Conservation (phyloP, 208 protist species). For the Crithidia thermophila region DNA sequence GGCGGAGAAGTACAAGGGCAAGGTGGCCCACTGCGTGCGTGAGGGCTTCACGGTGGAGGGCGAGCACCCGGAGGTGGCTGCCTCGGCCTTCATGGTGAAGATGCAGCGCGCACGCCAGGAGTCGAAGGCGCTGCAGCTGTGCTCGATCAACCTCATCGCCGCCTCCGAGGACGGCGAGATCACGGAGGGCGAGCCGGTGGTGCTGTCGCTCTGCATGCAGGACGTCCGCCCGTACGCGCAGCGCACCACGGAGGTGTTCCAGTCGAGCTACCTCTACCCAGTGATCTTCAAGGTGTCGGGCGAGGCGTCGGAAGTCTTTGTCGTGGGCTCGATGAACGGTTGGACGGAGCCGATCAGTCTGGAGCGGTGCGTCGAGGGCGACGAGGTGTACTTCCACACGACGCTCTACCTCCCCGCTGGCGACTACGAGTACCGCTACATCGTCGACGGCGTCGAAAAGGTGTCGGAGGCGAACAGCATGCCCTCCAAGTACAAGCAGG, state of each 20-base stretch:
- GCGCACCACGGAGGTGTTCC: slow-evolving; percentile 83
- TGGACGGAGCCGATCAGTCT: slow-evolving; percentile 92
- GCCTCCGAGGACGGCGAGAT: slow-evolving; percentile 60
- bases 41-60: slow-evolving; percentile 92
- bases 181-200: slow-evolving; percentile 82
- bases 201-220: slow-evolving; percentile 90
- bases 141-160: slow-evolving; percentile 75
- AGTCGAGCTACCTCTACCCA: slow-evolving; percentile 86
- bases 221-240: slow-evolving; percentile 84
- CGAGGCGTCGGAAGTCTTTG: slow-evolving; percentile 91
- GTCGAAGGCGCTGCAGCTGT: slow-evolving; percentile 79
- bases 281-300: slow-evolving; percentile 90
- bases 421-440: slow-evolving; percentile 95
- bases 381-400: slow-evolving; percentile 91
- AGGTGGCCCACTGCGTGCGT: slow-evolving; percentile 89
- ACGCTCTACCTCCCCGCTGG: slow-evolving; percentile 90
- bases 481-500: slow-evolving; percentile 87
- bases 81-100: slow-evolving; percentile 87
- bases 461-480: slow-evolving; percentile 82
- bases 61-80: slow-evolving; percentile 79
- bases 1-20: slow-evolving; percentile 88
- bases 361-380: slow-evolving; percentile 69
- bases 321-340: slow-evolving; percentile 92
- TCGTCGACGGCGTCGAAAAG: slow-evolving; percentile 92
- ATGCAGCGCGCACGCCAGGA: slow-evolving; percentile 73